Evolutionary conservation across 371 early-diverging fungal genomes (phyloP), one percentile per base, ranked within the genome.

Genomic region (Syncephalastrum monosporum): DNA sequence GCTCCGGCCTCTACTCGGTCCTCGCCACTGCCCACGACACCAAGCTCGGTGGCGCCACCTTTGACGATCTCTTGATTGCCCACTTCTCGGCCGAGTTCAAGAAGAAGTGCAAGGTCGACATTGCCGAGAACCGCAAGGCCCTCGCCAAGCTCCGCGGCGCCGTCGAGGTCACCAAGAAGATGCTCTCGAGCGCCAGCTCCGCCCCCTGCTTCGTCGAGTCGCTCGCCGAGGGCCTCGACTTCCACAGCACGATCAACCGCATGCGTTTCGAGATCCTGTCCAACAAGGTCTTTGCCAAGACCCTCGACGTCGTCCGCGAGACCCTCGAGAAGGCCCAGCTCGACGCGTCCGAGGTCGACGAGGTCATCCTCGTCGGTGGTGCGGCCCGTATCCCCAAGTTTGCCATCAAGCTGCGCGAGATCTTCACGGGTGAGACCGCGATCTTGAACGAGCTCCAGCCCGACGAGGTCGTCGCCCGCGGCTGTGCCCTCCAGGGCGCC

Each of bases 311-410:
- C 41, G 90, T 99, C 50, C 72, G 76, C 54, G 75, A 84, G 53
- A 89, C 90, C 12, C 64, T 98, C 51, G 70, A 64, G 46, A 89
- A 91, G 68, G 86, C 86, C 50, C 81, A 86, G 13, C 77, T 87
- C 67, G 78, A 79, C 58, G 65, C 81, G 17, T 68, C 72, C 55
- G 87, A 91, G 60, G 83, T 98, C 60, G 84, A 86, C 68, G 91
- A 95, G 64, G 89, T 99, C 61, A 86, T 99, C 42, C 79, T 99
- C 55, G 96, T 95, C 56, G 99, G 99, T 73, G 99, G 99, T 56
- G 81, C 96, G 55, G 91, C 97, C 59, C 95, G 99, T 79, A 95
- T 99, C 79, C 98, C 98, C 75, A 96, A 95, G 83, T 89, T 99
- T 65, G 89, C 91, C 68, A 68, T 89, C 64, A 83, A 92, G 64